These are phyloP conservation scores for Rubia tinctorum DNA, from an alignment of 305 asterid genomes.

Conservation along the genomic window DNA sequence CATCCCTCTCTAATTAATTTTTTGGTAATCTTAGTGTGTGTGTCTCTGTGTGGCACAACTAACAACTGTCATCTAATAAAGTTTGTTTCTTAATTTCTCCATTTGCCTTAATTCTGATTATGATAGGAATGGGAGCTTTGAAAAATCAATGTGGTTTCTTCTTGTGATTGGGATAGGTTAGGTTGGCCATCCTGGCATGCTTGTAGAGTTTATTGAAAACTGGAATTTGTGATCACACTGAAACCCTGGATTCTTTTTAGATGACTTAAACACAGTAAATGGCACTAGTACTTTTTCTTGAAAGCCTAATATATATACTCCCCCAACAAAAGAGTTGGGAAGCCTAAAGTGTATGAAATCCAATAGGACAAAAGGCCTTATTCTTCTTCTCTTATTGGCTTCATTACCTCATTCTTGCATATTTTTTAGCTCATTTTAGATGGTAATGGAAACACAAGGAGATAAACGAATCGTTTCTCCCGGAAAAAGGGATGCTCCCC, in stretches of 20 bases:
- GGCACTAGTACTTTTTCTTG: neutral
- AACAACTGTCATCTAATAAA: conserved; percentile 15
- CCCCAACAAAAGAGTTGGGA: neutral
- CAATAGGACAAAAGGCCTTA: neutral
- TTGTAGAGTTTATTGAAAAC: conserved; percentile 7
- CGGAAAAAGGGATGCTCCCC: conserved; percentile 40
- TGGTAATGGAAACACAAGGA: conserved; percentile 10
- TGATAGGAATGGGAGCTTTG: neutral
- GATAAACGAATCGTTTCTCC: conserved; percentile 21
- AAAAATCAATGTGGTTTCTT: neutral
- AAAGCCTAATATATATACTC: conserved; percentile 5
- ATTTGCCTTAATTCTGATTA: neutral
- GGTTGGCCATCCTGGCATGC: conserved; percentile 6
- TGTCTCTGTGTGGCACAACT: conserved; percentile 5
- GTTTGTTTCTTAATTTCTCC: neutral
- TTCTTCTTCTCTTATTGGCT: neutral
- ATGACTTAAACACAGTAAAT: conserved; percentile 5
- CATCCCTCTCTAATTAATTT: conserved; percentile 13
- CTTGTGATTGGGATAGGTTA: conserved; percentile 8
- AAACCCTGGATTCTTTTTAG: neutral
- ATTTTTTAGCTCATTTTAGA: neutral
- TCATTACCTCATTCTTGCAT: neutral
- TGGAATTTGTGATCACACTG: neutral
- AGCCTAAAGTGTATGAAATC: conserved; percentile 8
- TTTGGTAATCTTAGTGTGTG: neutral